Percentiles rank a stretch among this genome's conserved stretches.
Conservation (phyloP, 495 filamentous ascomycete species). For the Acidiella bohemica region DNA sequence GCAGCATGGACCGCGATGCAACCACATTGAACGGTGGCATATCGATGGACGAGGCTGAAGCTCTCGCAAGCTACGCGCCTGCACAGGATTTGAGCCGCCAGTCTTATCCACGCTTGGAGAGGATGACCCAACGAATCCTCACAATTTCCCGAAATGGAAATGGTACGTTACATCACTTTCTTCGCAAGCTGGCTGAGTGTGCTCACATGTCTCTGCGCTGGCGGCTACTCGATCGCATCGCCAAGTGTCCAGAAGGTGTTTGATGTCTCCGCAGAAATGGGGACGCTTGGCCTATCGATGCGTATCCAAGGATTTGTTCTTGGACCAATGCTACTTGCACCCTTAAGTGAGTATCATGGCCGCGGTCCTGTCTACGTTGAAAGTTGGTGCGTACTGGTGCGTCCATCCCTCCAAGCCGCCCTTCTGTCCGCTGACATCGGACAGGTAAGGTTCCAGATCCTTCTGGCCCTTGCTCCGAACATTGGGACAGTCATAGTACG, state of each 20-base stretch:
- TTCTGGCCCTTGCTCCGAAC: slow-evolving; percentile 48
- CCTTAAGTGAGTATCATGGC: slow-evolving; percentile 25
- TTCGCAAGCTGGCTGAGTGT: slow-evolving; percentile 25
- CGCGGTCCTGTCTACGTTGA: slow-evolving; percentile 39
- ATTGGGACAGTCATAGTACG: slow-evolving; percentile 44
- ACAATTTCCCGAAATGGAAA: too few species aligned
- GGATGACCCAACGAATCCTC: too few species aligned
- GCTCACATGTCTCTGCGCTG: background rate
- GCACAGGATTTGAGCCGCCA: too few species aligned
- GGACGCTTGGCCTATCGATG: slow-evolving; percentile 29
- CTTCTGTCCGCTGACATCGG: background rate
- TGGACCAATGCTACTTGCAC: slow-evolving; percentile 19
- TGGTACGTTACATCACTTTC: slow-evolving; percentile 37
- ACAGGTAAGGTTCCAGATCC: slow-evolving; percentile 31
- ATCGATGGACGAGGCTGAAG: too few species aligned
- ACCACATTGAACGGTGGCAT: too few species aligned
- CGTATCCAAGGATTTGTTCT: slow-evolving; percentile 22
- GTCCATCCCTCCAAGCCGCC: slow-evolving; percentile 28
- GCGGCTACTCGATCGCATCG: slow-evolving; percentile 31
- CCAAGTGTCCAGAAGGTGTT: slow-evolving; percentile 31
- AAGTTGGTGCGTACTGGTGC: slow-evolving; percentile 37
- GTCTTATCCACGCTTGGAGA: too few species aligned
- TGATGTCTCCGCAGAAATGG: slow-evolving; percentile 32
- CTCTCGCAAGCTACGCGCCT: too few species aligned
- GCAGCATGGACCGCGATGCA: too few species aligned